Evolutionary conservation across 169 alveolate species (phyloP), one percentile per base, ranked within the genome.

Genomic region (Neospora caninum): DNA sequence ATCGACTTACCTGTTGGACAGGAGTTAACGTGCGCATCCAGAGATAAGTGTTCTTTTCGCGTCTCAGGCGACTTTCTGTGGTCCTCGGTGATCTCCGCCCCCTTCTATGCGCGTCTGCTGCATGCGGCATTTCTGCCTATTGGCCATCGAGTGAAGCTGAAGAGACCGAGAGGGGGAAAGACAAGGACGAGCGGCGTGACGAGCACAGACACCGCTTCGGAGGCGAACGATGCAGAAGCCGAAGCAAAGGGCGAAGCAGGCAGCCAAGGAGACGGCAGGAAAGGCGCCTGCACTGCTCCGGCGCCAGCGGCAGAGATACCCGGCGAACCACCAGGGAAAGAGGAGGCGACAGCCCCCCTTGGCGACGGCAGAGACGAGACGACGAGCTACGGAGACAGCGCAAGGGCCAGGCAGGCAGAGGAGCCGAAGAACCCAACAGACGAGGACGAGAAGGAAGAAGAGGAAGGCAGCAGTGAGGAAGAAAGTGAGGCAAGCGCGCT

Each of bases 111-210:
- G 54, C 64, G 92, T 42, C 92, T 92, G 67, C 88, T 88, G 29
- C 95, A 80, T 41, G 95, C 95, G 34, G 95, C 91, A 34, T 92
- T 92, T 83, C 54, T 92, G 70, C 92, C 95, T 4, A 67, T 92
- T 34, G 92, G 70, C 38, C 89, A 82, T 25, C 34, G 89, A 9
- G 67, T 82, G 41, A 41, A 13, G 69, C 67, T 82, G 89, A 82
- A 41, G 89, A 36, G 69, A 82, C 42, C 22, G 53, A 41, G 38
- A 36, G 25, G 70, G 16, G 70, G 22, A 73, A n/a, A 73, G 86
- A 18, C 39, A 16, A 25, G 70, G 25, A 58, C 16, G 25, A 25
- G 25, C n/a, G n/a, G n/a, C n/a, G n/a, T n/a, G n/a, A n/a, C n/a
- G n/a, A n/a, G n/a, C n/a, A n/a, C n/a, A n/a, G n/a, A n/a, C n/a